Percentiles rank a stretch among this genome's conserved stretches.
Conservation (phyloP, 208 protist genomes). For the Crithidia mellificae region DNA sequence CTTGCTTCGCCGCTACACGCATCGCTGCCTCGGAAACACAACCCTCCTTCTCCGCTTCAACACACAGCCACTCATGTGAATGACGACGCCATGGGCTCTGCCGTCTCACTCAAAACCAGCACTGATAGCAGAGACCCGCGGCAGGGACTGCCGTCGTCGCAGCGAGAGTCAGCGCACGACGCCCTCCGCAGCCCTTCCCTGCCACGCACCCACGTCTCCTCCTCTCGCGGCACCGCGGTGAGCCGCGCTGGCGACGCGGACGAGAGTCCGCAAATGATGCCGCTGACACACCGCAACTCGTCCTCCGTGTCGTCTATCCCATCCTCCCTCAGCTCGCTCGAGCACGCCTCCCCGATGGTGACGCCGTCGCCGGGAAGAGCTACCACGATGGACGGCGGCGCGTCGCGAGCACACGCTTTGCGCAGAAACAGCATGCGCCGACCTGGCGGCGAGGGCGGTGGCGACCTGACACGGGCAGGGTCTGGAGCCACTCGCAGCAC, state of each 20-base stretch:
- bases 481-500: no score
- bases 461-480: no score
- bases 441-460: no score
- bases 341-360: not conserved
- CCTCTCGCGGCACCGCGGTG: not conserved
- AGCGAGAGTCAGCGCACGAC: not conserved
- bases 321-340: conserved; percentile 5
- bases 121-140: not conserved
- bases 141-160: not conserved
- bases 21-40: no score
- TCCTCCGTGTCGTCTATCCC: conserved; percentile 1
- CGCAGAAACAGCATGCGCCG: not conserved
- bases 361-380: not conserved
- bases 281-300: not conserved
- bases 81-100: conserved; percentile 2
- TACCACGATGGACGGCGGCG: not conserved
- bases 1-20: no score
- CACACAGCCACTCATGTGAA: not conserved
- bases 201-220: not conserved
- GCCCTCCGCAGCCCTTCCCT: not conserved
- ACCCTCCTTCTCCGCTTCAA: no score
- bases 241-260: not conserved
- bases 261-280: conserved; percentile 9
- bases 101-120: not conserved
- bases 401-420: not conserved